Evolutionary conservation across 2,329 filamentous ascomycete genomes (phyloP), one percentile per base, ranked within the genome.

Genomic region (Mycosphaerella arachidis): DNA sequence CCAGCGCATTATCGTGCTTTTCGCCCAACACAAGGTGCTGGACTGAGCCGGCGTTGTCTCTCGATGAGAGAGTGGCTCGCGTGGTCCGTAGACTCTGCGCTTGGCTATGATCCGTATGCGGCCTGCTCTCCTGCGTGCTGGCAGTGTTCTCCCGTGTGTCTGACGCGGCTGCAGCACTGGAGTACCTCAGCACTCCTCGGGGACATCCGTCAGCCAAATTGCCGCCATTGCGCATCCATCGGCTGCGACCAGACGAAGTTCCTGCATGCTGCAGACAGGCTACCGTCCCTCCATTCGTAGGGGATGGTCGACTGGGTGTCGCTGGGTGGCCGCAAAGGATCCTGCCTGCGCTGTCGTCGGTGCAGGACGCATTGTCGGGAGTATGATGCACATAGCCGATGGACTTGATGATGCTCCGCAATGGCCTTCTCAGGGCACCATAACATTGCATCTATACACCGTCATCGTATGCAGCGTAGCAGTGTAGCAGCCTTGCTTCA

Each of bases 361-460:
- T 7, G 9, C 46, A 37, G 6, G 46, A 3, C 6, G 10, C 50
- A 54, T 54, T 31, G 27, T 48, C 48, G 12, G 20, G 24, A 24
- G 35, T 55, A 13, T 20, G 30, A 52, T 43, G 40, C 37, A 53
- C 40, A 48, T 33, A 52, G 29, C 66, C 64, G 30, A 65, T 65
- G 37, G 60, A 63, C 35, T 63, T 61, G 61, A 67, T 60, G 56
- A 65, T 64, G 40, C 58, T 48, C 45, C 64, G 57, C 29, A 68
- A 61, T 30, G 66, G 66, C 62, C 63, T 62, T 48, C 46, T 57
- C 46, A 67, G 59, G 53, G 58, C 51, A 56, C 63, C 59, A 53
- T 50, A 55, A 58, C 63, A 63, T 64, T 62, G 66, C 66, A 68
- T 68, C 57, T 54, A 64, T 54, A 12, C 45, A n/a, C 12, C n/a